Evolutionary conservation across 345 rosid species (phyloP), one percentile per base, ranked within the genome.

Genomic region (Diplotaxis tenuifolia): DNA sequence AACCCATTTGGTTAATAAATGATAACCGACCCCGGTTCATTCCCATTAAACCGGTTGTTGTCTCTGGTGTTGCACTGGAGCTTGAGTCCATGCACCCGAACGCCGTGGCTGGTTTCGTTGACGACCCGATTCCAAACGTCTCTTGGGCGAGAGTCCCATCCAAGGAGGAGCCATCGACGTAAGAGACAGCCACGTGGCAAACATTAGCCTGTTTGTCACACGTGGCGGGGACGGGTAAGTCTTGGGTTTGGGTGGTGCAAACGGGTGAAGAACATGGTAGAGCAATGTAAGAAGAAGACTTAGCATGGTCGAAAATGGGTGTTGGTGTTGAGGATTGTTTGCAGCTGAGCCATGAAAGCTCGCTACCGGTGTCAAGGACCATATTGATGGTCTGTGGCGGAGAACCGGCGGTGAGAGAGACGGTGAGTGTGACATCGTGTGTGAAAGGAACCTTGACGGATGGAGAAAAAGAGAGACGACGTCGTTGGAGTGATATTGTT

Each of bases 361-460:
- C 96, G 49, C 96, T 89, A 28, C 92, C 92, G 0, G 96, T 89
- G 74, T 89, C 92, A 1, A 89, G 86, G 10, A 87, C 90, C 96
- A 89, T 86, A 9, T 83, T 74, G 52, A 86, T 81, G 20, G 50
- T 71, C 62, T 89, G 92, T 0, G 92, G 90, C 0, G 96, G 90
- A 5, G 96, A 72, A 22, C 92, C 96, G 14, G 75, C 83, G 11
- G 83, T 66, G 50, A 89, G 84, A 18, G 96, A 80, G 45, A 82
- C 88, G 1, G 96, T 86, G 38, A 89, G 73, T 5, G 89, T 67
- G 20, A 86, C 90, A 70, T 87, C 80, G 57, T 84, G 86, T 28
- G 65, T 89, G 66, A 87, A 87, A 8, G 78, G 40, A n/a, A 87
- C 74, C 77, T 75, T 84, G 79, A 63, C 32, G 22, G 82, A 16